Evolutionary conservation across 176 grass and related monocot genomes (phyloP), one percentile per base, ranked within the genome.

Genomic region (Neostapfia colusana): DNA sequence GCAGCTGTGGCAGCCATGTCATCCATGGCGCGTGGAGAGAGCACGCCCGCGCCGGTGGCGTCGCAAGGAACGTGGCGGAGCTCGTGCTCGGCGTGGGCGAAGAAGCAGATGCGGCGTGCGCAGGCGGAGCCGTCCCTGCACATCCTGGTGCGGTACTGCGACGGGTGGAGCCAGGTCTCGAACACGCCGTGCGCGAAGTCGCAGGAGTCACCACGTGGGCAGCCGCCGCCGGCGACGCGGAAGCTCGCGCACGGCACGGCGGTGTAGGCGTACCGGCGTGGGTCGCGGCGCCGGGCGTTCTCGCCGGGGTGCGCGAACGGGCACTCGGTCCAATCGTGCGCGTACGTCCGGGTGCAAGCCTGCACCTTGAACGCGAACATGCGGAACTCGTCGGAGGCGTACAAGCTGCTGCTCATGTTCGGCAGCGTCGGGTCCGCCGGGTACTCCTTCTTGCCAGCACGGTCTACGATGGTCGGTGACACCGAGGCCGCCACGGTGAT

Each of bases 271-370:
- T 88, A 81, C 69, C 80, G 88, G 67, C 88, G 81, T 2, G 91
- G 88, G 54, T 93, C 88, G 7, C 91, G 5, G 55, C 55, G 55
- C 23, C 55, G 55, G 8, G 55, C 55, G 55, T 58, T 58, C 55
- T 58, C 55, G 55, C 91, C 91, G 0, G 91, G 91, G 26, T 90
- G 91, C 54, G 85, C 85, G 57, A 93, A 93, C 7, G 91, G 91
- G 74, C 88, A 93, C 82, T 90, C 91, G 0, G 91, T 93, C 91
- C 91, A 93, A 79, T 93, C 91, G 15, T 93, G 88, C 7, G 85
- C 88, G 75, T 90, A 90, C 1, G 91, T 85, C 25, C 91, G 73
- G 24, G 88, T 87, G 79, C 91, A 93, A 0, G 91, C 84, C 3
- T 85, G 81, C 45, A 93, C 82, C 74, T 93, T 93, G 74, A 93